Conservation (phyloP, 2,329 filamentous ascomycete genomes). For the Cadophora luteo-olivacea region DNA sequence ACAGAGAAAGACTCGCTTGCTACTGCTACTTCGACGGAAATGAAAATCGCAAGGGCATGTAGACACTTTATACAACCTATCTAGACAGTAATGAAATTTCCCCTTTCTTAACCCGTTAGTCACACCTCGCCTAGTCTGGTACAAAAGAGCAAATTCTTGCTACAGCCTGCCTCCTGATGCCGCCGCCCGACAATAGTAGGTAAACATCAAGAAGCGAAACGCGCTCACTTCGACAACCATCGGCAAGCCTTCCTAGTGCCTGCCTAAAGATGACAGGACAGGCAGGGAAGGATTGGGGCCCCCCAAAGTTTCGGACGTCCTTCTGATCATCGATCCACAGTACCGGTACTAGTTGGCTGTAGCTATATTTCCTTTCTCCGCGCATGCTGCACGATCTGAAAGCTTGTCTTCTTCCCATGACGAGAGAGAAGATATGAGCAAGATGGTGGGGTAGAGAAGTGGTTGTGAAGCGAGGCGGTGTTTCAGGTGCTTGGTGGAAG, state of each 20-base stretch:
- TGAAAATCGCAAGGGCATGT: constrained; percentile 2
- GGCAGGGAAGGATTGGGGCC: neutral
- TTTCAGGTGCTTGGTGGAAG: neutral
- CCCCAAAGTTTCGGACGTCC: neutral
- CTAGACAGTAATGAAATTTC: no score
- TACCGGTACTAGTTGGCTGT: no score
- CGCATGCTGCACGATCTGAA: neutral
- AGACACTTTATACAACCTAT: neutral
- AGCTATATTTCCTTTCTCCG: neutral
- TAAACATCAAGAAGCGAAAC: neutral
- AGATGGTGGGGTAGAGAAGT: constrained; percentile 1
- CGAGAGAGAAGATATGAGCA: constrained; percentile 19
- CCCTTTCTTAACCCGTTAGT: no score
- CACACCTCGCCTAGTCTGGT: neutral
- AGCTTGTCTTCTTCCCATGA: neutral
- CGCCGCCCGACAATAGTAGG: neutral
- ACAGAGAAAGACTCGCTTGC: constrained; percentile 11
- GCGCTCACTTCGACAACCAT: neutral
- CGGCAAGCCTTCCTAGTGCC: neutral
- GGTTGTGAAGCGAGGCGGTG: neutral
- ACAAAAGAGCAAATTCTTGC: neutral
- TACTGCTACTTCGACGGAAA: neutral
- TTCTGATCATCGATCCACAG: neutral
- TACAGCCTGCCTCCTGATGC: neutral
- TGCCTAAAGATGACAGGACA: no score